A percentile compares a stretch with the other conserved stretches of the same genome.
phyloP scores from a whole-genome alignment of 2,329 filamentous ascomycete genomes.

The Ascocoryne sarcoides region DNA sequence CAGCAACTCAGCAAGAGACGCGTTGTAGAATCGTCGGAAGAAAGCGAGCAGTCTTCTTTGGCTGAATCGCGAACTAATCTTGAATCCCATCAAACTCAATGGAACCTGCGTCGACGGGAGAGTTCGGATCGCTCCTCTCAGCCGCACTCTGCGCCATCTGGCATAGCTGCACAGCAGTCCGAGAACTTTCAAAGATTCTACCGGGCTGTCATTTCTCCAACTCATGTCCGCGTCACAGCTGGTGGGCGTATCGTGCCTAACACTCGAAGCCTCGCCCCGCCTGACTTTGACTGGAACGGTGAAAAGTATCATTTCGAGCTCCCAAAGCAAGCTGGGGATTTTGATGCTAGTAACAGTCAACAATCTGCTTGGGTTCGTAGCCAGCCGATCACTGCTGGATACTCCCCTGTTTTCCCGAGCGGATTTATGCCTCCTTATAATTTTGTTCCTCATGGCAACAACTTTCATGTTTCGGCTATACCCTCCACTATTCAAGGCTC shows the following conservation, averaged over 20 bases:
- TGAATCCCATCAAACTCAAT: conserved; percentile 15
- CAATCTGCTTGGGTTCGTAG: conserved; percentile 6
- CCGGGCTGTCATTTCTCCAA: conserved; percentile 58
- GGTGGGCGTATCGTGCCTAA: conserved; percentile 60
- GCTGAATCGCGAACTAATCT: conserved; percentile 5
- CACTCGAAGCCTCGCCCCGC: conserved; percentile 35
- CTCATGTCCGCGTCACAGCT: conserved; percentile 58
- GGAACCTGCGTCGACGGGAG: conserved; percentile 25
- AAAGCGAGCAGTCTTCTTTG: conserved; percentile 9
- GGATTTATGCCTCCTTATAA: conserved; percentile 13
- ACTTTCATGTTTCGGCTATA: conserved; percentile 7
- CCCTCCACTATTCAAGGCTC: conserved; percentile 5
- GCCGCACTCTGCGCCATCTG: conserved; percentile 45
- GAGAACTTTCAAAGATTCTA: conserved; percentile 62
- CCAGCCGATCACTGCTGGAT: conserved; percentile 5
- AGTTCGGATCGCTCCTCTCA: conserved; percentile 26
- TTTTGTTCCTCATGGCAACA: conserved; percentile 9
- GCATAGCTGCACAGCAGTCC: conserved; percentile 44
- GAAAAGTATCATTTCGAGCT: conserved; percentile 21
- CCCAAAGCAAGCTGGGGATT: conserved; percentile 3
- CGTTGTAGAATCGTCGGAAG: conserved; percentile 15
- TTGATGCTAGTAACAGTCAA: conserved; percentile 3
- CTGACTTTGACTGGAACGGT: conserved; percentile 22
- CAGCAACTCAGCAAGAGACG: conserved; percentile 7
- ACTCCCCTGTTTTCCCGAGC: conserved; percentile 12